Conservation (phyloP, 2,329 filamentous ascomycete genomes). For the Aspergillus costaricaensis region DNA sequence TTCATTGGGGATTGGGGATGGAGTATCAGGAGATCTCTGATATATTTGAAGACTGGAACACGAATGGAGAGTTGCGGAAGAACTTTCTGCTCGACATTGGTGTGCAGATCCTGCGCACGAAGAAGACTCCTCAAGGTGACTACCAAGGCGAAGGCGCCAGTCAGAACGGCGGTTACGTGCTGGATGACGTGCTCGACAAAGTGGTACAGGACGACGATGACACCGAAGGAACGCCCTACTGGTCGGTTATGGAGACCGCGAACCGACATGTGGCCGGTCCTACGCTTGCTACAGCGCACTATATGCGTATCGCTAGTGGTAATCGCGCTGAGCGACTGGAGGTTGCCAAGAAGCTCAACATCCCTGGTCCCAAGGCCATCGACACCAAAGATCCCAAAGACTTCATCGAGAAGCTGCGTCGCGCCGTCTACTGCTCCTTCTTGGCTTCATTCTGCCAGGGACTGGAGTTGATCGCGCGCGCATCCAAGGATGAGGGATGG, state of each 20-base stretch:
- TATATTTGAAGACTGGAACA: conserved; percentile 63
- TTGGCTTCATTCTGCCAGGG: conserved; percentile 67
- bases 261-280: conserved; percentile 64
- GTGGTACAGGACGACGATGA: conserved; percentile 69
- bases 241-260: conserved; percentile 65
- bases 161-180: conserved; percentile 50
- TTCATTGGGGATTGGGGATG: conserved; percentile 61
- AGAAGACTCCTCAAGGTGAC: conserved; percentile 45
- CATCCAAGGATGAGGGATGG: conserved; percentile 63
- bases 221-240: conserved; percentile 67
- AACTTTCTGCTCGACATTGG: conserved; percentile 67
- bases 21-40: conserved; percentile 61
- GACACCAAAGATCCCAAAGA: conserved; percentile 38
- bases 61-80: conserved; percentile 57
- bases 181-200: conserved; percentile 67
- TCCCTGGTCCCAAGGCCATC: conserved; percentile 42
- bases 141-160: conserved; percentile 35
- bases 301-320: conserved; percentile 64
- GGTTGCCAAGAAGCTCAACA: conserved; percentile 52
- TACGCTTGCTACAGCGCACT: conserved; percentile 65
- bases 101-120: conserved; percentile 60
- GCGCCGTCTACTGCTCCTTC: conserved; percentile 63
- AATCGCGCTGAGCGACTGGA: conserved; percentile 59
- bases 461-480: conserved; percentile 63
- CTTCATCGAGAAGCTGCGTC: conserved; percentile 61